These are phyloP conservation scores for Magnaporthiopsis poae DNA, from an alignment of 2,329 filamentous ascomycete species.

Conservation along the genomic window DNA sequence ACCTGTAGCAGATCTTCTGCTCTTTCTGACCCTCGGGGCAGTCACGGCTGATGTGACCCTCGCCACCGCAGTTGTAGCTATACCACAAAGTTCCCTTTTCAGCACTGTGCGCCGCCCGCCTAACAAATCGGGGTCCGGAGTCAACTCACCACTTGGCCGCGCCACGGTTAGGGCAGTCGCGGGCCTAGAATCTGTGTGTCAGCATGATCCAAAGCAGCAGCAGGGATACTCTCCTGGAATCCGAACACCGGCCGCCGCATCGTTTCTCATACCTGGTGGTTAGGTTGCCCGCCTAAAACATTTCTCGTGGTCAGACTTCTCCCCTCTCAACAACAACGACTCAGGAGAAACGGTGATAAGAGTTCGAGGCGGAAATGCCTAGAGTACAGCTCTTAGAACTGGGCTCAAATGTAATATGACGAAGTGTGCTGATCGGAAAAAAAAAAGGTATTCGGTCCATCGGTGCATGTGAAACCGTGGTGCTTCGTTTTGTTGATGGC, in stretches of 20 bases:
- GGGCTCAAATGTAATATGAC: background rate
- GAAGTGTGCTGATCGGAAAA: background rate
- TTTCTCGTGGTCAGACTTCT: slow-evolving; percentile 22
- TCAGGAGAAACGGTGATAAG: slow-evolving; percentile 6
- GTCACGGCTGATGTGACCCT: slow-evolving; percentile 81
- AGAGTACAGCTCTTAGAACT: slow-evolving; percentile 14
- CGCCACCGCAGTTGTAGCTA: slow-evolving; percentile 75
- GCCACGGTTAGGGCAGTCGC: slow-evolving; percentile 77
- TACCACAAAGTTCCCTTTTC: slow-evolving; percentile 23
- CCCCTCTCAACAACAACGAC: slow-evolving; percentile 16
- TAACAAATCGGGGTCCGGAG: background rate
- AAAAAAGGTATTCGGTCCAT: background rate
- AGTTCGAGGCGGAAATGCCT: slow-evolving; percentile 8
- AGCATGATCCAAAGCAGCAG: slow-evolving; percentile 11
- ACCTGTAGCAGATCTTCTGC: slow-evolving; percentile 67
- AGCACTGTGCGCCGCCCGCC: background rate
- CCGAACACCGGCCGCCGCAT: slow-evolving; percentile 13
- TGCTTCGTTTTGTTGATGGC: background rate
- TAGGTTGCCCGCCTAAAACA: slow-evolving; percentile 56
- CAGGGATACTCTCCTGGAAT: slow-evolving; percentile 13
- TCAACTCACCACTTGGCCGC: slow-evolving; percentile 65
- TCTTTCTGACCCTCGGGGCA: slow-evolving; percentile 85
- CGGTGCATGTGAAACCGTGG: background rate
- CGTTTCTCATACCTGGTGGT: slow-evolving; percentile 57
- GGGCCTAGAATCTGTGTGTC: slow-evolving; percentile 46